Evolutionary conservation across 768 basidiomycete species (phyloP).

Genomic region (Cystofilobasidium bisporidii): DNA sequence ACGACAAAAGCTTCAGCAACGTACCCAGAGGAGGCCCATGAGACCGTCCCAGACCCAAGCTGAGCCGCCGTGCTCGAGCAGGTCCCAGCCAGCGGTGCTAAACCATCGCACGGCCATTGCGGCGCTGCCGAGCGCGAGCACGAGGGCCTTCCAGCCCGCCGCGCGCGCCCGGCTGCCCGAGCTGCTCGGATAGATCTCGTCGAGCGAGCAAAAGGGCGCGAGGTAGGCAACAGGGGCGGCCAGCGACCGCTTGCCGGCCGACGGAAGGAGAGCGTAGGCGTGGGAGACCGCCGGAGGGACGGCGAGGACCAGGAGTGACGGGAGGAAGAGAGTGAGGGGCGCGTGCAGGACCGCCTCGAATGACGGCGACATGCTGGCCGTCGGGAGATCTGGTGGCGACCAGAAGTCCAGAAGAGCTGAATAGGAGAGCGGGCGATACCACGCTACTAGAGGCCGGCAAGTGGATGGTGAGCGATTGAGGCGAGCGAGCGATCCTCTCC

Average conservation of each 20-base stretch:
- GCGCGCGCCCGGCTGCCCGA: neutral
- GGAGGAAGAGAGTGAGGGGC: slow-evolving; percentile 7
- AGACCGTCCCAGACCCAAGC: slow-evolving; percentile 4
- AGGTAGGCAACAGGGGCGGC: neutral
- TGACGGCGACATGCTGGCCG: neutral
- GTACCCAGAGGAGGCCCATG: slow-evolving; percentile 3
- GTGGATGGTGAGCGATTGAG: too few species aligned
- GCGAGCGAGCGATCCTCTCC: too few species aligned
- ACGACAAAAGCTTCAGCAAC: neutral
- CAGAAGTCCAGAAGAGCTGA: too few species aligned
- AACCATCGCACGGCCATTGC: slow-evolving; percentile 8
- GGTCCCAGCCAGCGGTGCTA: slow-evolving; percentile 1
- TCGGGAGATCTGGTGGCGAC: too few species aligned
- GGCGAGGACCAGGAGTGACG: slow-evolving; percentile 16
- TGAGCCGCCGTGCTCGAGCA: neutral
- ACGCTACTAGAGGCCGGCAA: too few species aligned
- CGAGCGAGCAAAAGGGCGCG: slow-evolving; percentile 10
- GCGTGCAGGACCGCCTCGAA: neutral
- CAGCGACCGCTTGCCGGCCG: neutral
- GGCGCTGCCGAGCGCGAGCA: slow-evolving; percentile 13
- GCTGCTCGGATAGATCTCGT: slow-evolving; percentile 14
- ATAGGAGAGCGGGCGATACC: too few species aligned
- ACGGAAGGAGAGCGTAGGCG: slow-evolving; percentile 3
- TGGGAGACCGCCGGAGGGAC: neutral
- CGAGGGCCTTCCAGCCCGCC: slow-evolving; percentile 13